Base-by-base conservation (phyloP, 257 asterid species). In the Lithospermum erythrorhizon region DNA sequence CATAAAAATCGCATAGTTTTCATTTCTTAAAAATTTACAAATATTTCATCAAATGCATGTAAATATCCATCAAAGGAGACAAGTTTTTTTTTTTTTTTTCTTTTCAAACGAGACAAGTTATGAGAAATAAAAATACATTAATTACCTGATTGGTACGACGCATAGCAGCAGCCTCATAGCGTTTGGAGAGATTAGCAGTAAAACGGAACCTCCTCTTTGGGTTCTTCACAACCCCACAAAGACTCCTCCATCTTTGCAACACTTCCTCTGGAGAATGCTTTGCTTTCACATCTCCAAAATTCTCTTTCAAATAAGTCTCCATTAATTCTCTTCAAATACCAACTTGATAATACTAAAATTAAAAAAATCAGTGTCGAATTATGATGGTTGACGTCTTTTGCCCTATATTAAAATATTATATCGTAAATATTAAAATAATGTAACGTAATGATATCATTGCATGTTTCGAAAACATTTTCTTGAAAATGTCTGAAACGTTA, bases 141-240 rank as follows among this genome's bases (percentile, higher is more conserved):
- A 27, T n/a, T n/a, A 87, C 97, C 95, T 86, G 81, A 74, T 78
- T 84, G 61, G 82, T 84, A 37, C 83, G 81, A 65, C 94, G 97
- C 83, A 86, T 86, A 48, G 72, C 87, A 55, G 84, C 87, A 58
- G 87, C 95, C 79, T 89, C 87, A n/a, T 68, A 19, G 7, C 97
- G 87, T 69, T 84, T 89, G 70, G 87, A 67, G 30, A 89, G 78
- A 74, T 89, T 89, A 19, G 97, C 97, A 29, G 97, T 89, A 74
- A 86, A 87, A 54, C 95, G 82, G 70, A 89, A 89, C 52, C 97
- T 78, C 0, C 97, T 78, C 66, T 79, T 89, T 21, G 85, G 93
- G 61, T 89, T 89, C 75, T 86, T 89, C 9, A 86, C 95, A 1
- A 89, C 74, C 18, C 85, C 85, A 65, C 89, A 81, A 1, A 82